Evolutionary conservation across 345 rosid genomes (phyloP).

Genomic region (Pistacia vera): DNA sequence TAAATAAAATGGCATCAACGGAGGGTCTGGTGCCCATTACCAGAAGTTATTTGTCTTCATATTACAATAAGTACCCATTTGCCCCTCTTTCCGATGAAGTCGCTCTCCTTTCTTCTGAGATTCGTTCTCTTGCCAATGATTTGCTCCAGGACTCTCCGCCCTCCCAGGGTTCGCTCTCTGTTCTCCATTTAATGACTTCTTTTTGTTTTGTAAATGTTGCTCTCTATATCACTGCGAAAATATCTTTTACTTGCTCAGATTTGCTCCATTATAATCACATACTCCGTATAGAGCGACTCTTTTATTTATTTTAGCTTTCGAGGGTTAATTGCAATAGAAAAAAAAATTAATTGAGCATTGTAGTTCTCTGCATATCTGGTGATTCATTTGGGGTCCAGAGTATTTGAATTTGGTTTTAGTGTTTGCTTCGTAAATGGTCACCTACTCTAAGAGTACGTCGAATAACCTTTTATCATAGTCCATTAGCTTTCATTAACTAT

Average conservation of each 20-base stretch:
- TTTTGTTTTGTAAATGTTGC: neutral
- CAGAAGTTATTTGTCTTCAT: constrained; percentile 70
- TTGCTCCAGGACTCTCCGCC: constrained; percentile 56
- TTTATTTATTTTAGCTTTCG: neutral
- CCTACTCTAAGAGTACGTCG: too few relatives aligned
- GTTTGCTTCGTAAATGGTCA: neutral
- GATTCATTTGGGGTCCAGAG: neutral
- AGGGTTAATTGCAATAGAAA: neutral
- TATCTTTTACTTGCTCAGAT: neutral
- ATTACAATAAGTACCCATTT: constrained; percentile 77
- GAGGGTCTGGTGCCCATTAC: constrained; percentile 91
- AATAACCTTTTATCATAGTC: neutral
- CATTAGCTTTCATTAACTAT: neutral
- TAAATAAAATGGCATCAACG: constrained; percentile 64
- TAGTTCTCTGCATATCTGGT: too few relatives aligned
- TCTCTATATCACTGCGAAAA: neutral
- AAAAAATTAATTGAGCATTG: neutral
- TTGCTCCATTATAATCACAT: neutral
- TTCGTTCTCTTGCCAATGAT: constrained; percentile 57
- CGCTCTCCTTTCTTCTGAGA: constrained; percentile 60
- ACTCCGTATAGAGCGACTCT: neutral
- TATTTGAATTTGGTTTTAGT: neutral
- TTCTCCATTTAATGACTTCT: neutral
- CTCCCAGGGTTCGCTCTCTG: constrained; percentile 51
- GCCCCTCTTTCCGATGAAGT: constrained; percentile 74